These are phyloP conservation scores for Calocera cornea DNA, from an alignment of 768 basidiomycete species.

Conservation along the genomic window DNA sequence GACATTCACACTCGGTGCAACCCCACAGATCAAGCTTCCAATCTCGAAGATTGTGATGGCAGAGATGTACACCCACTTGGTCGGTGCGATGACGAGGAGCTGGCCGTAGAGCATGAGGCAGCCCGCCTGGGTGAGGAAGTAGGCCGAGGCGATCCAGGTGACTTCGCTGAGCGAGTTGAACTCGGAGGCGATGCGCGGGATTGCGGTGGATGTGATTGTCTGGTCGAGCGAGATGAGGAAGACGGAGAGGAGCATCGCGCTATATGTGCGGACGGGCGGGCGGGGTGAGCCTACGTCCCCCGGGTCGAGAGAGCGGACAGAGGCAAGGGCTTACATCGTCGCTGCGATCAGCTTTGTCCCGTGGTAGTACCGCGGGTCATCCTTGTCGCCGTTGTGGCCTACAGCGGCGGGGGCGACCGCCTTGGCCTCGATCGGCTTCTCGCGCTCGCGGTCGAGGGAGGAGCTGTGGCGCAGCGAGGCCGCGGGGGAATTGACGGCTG, in stretches of 20 bases:
- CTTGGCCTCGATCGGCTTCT: too few species aligned
- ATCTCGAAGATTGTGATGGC: constrained; percentile 30
- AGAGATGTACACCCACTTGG: constrained; percentile 21
- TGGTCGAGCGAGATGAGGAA: constrained; percentile 9
- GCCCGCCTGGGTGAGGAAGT: constrained; percentile 13
- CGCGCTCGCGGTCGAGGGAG: too few species aligned
- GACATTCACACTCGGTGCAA: constrained; percentile 18
- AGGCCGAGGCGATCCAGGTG: constrained; percentile 13
- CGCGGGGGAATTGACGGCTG: too few species aligned
- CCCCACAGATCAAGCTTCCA: constrained; percentile 33
- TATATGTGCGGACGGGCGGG: too few species aligned
- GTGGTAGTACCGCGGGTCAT: too few species aligned
- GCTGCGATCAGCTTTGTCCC: too few species aligned
- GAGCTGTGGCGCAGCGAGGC: too few species aligned
- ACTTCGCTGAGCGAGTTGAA: constrained; percentile 3
- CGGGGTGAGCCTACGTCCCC: too few species aligned
- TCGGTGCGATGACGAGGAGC: constrained; percentile 21
- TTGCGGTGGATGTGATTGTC: background rate
- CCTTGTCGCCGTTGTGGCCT: too few species aligned
- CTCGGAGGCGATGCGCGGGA: background rate
- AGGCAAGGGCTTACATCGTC: too few species aligned
- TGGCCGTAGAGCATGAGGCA: constrained; percentile 17
- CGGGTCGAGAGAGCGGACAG: too few species aligned
- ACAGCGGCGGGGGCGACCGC: too few species aligned
- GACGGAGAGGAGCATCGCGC: constrained; percentile 2